Percentiles rank a stretch among this genome's conserved stretches.
phyloP scores from a whole-genome alignment of 2,329 filamentous ascomycete genomes.

The Kalmusia sp. region DNA sequence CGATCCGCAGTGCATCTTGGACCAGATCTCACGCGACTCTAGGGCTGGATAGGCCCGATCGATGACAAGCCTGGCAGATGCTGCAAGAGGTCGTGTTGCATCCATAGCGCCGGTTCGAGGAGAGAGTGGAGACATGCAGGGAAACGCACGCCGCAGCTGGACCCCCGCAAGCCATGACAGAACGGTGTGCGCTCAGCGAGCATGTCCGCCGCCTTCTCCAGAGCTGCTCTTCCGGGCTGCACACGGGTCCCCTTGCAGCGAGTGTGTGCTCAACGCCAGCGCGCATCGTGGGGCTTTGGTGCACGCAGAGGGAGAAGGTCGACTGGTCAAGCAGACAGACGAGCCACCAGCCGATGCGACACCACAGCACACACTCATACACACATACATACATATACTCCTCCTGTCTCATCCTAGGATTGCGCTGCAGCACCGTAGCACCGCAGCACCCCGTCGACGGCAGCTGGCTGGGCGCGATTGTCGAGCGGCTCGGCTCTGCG shows the following conservation, averaged over 20 bases:
- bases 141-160: slow-evolving; percentile 13
- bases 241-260: not conserved
- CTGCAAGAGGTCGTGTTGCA: slow-evolving; percentile 37
- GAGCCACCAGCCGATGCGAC: not conserved
- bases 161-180: not conserved
- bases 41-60: slow-evolving; percentile 28
- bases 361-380: slow-evolving; percentile 1
- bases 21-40: slow-evolving; percentile 38
- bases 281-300: not conserved
- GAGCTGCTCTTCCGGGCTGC: not conserved
- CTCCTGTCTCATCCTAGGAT: not conserved
- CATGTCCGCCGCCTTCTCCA: not conserved
- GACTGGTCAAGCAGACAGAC: too few species aligned
- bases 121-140: slow-evolving; percentile 34
- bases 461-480: not conserved
- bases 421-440: too few species aligned
- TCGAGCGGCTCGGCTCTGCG: not conserved
- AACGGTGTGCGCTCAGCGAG: not conserved
- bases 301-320: not conserved
- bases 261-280: not conserved
- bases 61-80: slow-evolving; percentile 38
- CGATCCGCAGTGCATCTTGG: slow-evolving; percentile 37
- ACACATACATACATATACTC: too few species aligned
- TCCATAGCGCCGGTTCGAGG: slow-evolving; percentile 31
- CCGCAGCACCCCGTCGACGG: too few species aligned